Conservation (phyloP, 1,284 basidiomycete genomes). For the Boletus mariae region DNA sequence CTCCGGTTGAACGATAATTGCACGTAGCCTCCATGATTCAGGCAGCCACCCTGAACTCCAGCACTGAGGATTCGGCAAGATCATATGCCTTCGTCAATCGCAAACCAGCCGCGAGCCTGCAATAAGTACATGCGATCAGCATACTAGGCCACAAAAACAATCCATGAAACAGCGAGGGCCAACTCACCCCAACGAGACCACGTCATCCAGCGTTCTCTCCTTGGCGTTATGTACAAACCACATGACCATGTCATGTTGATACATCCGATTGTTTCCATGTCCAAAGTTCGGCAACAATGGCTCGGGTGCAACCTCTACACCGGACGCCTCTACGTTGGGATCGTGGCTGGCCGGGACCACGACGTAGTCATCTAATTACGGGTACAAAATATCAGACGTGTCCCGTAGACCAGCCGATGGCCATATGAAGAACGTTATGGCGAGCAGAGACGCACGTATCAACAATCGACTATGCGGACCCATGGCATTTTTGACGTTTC, state of each 20-base stretch:
- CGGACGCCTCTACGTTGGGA: slow-evolving; percentile 3
- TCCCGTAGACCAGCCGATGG: not conserved
- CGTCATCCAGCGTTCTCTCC: slow-evolving; percentile 1
- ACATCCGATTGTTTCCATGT: slow-evolving; percentile 20
- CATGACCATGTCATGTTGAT: slow-evolving; percentile 31
- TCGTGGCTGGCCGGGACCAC: slow-evolving; percentile 11
- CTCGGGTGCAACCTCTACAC: slow-evolving; percentile 22
- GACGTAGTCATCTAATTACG: slow-evolving; percentile 20
- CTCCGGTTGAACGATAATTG: too few relatives aligned
- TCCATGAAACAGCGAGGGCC: not conserved
- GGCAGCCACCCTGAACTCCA: slow-evolving; percentile 24
- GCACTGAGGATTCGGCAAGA: slow-evolving; percentile 23
- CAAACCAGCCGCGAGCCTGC: slow-evolving; percentile 20
- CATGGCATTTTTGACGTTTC: slow-evolving; percentile 22
- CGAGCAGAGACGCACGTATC: slow-evolving; percentile 20
- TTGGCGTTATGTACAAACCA: slow-evolving; percentile 7
- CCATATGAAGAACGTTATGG: too few relatives aligned
- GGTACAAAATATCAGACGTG: not conserved
- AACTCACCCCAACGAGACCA: slow-evolving; percentile 17
- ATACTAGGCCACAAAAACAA: not conserved
- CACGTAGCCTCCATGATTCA: not conserved
- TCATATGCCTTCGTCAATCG: slow-evolving; percentile 26
- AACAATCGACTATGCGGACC: slow-evolving; percentile 24
- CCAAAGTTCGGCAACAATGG: slow-evolving; percentile 32
- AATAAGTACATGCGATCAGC: not conserved